Evolutionary conservation across 2,329 filamentous ascomycete genomes (phyloP), one percentile per base, ranked within the genome.

Genomic region (Xylaria sp.): DNA sequence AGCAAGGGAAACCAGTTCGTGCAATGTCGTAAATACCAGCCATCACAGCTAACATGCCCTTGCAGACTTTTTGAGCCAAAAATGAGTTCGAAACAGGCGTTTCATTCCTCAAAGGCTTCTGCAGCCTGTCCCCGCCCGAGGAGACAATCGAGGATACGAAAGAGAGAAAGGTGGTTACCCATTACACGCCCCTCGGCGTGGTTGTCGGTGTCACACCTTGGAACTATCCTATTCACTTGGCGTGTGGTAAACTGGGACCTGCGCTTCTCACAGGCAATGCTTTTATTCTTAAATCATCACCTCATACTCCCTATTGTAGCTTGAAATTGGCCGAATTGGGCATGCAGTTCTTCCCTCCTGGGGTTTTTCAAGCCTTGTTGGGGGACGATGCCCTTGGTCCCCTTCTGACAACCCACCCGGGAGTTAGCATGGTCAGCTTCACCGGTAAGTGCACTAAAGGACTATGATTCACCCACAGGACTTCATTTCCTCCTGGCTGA

Each of bases 251-350:
- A 73, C 75, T 89, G 21, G 81, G 79, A 1, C 82, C 85, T 0
- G 83, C 83, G 2, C 71, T 89, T 0, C 63, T 87, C 35, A 84
- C 86, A 0, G 84, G 85, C 11, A 85, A 85, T 63, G 73, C 75
- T n/a, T 73, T 87, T 47, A 84, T 87, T 54, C 71, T 85, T 61
- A 86, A 86, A 72, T 82, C 83, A 3, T 86, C 83, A 38, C 82
- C 82, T 0, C 86, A 82, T 71, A 85, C 85, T 0, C 67, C 65
- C 3, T 67, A 68, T 33, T 64, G 55, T 3, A 76, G 76, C 5
- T 76, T 90, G 35, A 89, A 89, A 73, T 69, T 87, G 15, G 82
- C 79, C n/a, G 85, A 89, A 71, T 71, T 89, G 2, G 84, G 79
- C 0, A 79, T 83, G 61, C 71, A 80, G 19, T 77, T 87, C 73